phyloP scores from a whole-genome alignment of 257 asterid genomes.

The Forsythia viridissima region DNA sequence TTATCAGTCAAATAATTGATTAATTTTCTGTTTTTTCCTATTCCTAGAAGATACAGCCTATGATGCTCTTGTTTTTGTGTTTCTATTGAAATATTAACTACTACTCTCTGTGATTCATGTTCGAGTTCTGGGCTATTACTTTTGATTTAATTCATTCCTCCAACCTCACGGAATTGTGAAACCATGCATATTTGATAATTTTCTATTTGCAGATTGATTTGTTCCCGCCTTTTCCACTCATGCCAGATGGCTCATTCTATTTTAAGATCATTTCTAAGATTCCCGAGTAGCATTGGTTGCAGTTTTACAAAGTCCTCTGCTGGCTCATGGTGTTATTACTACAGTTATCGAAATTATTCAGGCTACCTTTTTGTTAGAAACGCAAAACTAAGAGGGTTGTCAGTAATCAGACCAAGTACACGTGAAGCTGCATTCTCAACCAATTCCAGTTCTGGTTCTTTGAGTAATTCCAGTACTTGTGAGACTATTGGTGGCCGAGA shows the following conservation, averaged over 20 bases:
- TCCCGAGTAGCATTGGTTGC: constrained; percentile 32
- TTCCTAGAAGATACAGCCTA: not conserved
- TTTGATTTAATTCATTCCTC: not conserved
- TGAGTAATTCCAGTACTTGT: constrained; percentile 12
- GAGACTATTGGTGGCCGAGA: constrained; percentile 47
- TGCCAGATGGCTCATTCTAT: constrained; percentile 47
- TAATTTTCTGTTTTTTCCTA: no score
- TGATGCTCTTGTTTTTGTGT: not conserved
- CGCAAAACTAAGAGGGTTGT: constrained; percentile 19
- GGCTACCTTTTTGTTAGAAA: constrained; percentile 19
- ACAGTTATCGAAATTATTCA: constrained; percentile 14
- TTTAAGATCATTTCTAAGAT: constrained; percentile 39
- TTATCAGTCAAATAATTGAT: no score
- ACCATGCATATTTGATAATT: constrained; percentile 1
- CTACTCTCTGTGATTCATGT: not conserved
- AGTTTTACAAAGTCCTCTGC: constrained; percentile 29
- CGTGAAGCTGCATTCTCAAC: constrained; percentile 29
- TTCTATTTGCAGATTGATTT: constrained; percentile 22
- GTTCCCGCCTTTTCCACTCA: constrained; percentile 13
- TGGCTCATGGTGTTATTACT: constrained; percentile 24
- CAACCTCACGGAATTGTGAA: not conserved
- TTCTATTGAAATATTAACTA: not conserved
- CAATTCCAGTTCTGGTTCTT: constrained; percentile 25
- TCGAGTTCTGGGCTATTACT: constrained; percentile 1
- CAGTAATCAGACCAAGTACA: constrained; percentile 10